A percentile compares a stretch with the other conserved stretches of the same genome.
Conservation (phyloP, 1,284 basidiomycete genomes). For the Trametes pubescens region DNA sequence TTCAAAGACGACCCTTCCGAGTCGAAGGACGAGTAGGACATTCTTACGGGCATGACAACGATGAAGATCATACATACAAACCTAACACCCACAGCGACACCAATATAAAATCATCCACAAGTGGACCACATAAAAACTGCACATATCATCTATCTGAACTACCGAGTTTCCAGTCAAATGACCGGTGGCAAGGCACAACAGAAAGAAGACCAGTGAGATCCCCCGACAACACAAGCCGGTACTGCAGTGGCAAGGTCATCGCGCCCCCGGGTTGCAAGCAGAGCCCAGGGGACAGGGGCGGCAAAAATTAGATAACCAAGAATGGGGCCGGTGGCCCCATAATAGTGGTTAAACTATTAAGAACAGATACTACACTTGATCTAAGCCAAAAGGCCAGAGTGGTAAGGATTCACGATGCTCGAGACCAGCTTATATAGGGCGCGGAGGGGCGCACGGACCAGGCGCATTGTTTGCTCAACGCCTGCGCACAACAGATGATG, state of each 20-base stretch:
- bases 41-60: too few species aligned
- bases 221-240: constrained; percentile 36
- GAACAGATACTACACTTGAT: constrained; percentile 97
- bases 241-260: constrained; percentile 38
- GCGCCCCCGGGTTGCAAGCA: constrained; percentile 37
- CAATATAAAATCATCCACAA: too few species aligned
- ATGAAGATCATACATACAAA: neutral
- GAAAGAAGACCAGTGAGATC: constrained; percentile 22
- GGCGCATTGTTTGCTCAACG: constrained; percentile 1
- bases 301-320: constrained; percentile 42
- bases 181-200: constrained; percentile 18
- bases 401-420: constrained; percentile 50
- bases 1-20: neutral
- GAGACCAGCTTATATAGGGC: constrained; percentile 7
- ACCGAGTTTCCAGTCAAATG: constrained; percentile 21
- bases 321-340: constrained; percentile 49
- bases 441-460: constrained; percentile 15
- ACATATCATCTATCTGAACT: constrained; percentile 12
- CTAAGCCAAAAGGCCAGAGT: constrained; percentile 96
- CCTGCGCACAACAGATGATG: neutral
- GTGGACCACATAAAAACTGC: too few species aligned
- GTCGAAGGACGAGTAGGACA: too few species aligned
- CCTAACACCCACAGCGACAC: too few species aligned
- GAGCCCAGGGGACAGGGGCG: constrained; percentile 35
- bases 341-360: constrained; percentile 85